These are phyloP conservation scores for Thelephora ganbajun DNA, from an alignment of 768 basidiomycete species.

Conservation along the genomic window DNA sequence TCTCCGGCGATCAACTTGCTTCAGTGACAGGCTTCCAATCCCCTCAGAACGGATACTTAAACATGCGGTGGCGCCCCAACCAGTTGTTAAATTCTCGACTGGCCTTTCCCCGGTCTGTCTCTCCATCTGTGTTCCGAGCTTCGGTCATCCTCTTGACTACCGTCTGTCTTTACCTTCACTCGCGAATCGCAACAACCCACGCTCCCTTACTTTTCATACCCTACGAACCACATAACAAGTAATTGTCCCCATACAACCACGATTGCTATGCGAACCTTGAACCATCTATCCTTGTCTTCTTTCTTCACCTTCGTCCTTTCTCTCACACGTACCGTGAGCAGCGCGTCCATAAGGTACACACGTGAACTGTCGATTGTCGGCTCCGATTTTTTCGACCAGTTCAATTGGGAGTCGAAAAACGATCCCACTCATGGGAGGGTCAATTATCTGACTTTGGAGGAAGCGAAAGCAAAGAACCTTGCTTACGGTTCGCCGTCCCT, in stretches of 20 bases:
- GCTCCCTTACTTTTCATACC: no score
- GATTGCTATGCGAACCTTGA: neutral
- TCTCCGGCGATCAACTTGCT: no score
- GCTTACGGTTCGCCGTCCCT: conserved; percentile 26
- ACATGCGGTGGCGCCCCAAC: no score
- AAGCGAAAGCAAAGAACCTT: conserved; percentile 29
- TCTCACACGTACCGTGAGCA: neutral
- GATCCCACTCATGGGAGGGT: conserved; percentile 60
- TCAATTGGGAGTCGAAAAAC: conserved; percentile 32
- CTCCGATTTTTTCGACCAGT: conserved; percentile 29
- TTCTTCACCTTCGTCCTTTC: no score
- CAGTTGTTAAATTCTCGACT: no score
- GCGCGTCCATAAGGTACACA: neutral
- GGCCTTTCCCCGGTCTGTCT: no score
- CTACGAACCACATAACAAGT: no score
- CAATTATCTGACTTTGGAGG: conserved; percentile 35
- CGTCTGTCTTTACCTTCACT: no score
- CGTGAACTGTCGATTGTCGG: conserved; percentile 14
- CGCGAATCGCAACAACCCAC: no score
- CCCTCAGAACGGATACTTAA: no score
- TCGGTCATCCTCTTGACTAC: neutral
- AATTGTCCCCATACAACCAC: conserved; percentile 2
- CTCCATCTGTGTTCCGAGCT: neutral
- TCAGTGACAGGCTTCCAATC: no score
- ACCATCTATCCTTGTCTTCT: no score